Percentiles rank a stretch among this genome's conserved stretches.
Evolutionary conservation across 228 moss, liverwort and hornwort species (phyloP).

Genomic region (Sphagnum magellanicum): DNA sequence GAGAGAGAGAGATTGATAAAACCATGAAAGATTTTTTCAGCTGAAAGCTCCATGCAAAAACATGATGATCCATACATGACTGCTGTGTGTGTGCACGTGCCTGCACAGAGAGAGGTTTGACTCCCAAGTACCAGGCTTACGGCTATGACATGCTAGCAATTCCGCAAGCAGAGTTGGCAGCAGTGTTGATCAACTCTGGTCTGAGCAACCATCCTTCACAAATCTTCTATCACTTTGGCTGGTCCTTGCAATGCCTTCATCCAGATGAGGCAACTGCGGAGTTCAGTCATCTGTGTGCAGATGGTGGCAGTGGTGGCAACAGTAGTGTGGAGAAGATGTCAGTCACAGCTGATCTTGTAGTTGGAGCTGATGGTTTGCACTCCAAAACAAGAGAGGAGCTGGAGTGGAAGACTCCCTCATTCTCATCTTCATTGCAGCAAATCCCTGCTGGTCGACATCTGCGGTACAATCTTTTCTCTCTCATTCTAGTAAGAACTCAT

Average conservation of each 20-base stretch:
- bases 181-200: conserved; percentile 45
- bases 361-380: conserved; percentile 53
- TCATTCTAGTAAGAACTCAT: too few relatives aligned
- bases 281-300: conserved; percentile 13
- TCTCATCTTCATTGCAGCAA: conserved; percentile 25
- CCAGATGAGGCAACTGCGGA: conserved; percentile 31
- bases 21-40: too few relatives aligned
- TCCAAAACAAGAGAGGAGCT: conserved; percentile 42
- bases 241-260: conserved; percentile 19
- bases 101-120: conserved; percentile 31
- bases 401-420: conserved; percentile 24
- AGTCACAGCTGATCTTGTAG: conserved; percentile 37
- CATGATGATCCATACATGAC: too few relatives aligned
- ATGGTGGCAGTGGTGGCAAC: not conserved
- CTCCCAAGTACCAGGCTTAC: conserved; percentile 42
- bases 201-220: conserved; percentile 19
- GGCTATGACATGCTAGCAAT: conserved; percentile 54
- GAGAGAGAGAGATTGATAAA: too few relatives aligned
- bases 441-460: conserved; percentile 57
- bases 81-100: too few relatives aligned
- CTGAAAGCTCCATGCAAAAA: too few relatives aligned
- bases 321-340: conserved; percentile 4
- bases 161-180: conserved; percentile 43
- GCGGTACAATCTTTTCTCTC: conserved; percentile 14
- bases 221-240: conserved; percentile 44